These are phyloP conservation scores for Ephemerocybe angulata DNA, from an alignment of 768 basidiomycete species.

Conservation along the genomic window DNA sequence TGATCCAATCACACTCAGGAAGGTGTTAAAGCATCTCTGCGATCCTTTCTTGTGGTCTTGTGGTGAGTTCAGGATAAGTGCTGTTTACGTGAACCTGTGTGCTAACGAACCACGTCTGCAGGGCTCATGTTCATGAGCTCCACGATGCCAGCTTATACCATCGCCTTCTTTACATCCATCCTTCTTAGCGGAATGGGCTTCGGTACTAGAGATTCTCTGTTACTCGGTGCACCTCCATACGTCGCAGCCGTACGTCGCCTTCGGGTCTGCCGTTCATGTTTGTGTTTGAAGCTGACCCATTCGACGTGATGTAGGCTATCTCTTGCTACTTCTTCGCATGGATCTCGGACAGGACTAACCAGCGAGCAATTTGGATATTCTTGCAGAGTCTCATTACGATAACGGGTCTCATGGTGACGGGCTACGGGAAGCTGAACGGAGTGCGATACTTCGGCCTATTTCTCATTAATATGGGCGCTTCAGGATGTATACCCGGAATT, in stretches of 20 bases:
- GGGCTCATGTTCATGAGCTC: slow-evolving; percentile 37
- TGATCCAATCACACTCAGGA: slow-evolving; percentile 35
- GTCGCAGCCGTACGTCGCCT: slow-evolving; percentile 46
- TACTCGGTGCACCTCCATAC: slow-evolving; percentile 46
- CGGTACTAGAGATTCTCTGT: not conserved
- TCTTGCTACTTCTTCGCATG: slow-evolving; percentile 34
- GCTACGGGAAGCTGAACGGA: slow-evolving; percentile 25
- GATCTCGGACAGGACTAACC: slow-evolving; percentile 33
- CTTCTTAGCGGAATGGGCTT: not conserved
- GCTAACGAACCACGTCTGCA: slow-evolving; percentile 9
- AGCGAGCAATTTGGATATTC: slow-evolving; percentile 32
- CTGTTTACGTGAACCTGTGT: not conserved
- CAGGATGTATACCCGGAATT: slow-evolving; percentile 33
- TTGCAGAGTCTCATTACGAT: slow-evolving; percentile 30
- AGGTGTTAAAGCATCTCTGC: slow-evolving; percentile 34
- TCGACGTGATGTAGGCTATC: slow-evolving; percentile 30
- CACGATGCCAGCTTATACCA: slow-evolving; percentile 35
- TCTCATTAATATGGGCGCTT: slow-evolving; percentile 31
- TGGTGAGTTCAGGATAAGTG: slow-evolving; percentile 25
- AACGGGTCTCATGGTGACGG: slow-evolving; percentile 30
- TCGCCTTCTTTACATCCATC: slow-evolving; percentile 26
- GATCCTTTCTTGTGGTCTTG: slow-evolving; percentile 49
- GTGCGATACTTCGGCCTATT: slow-evolving; percentile 34
- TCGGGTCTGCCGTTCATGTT: too few relatives aligned
- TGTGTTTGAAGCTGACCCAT: slow-evolving; percentile 30